A percentile compares a stretch with the other conserved stretches of the same genome.
Conservation (phyloP, 441 rosid genomes). For the Bocquillonia castaneifolia region DNA sequence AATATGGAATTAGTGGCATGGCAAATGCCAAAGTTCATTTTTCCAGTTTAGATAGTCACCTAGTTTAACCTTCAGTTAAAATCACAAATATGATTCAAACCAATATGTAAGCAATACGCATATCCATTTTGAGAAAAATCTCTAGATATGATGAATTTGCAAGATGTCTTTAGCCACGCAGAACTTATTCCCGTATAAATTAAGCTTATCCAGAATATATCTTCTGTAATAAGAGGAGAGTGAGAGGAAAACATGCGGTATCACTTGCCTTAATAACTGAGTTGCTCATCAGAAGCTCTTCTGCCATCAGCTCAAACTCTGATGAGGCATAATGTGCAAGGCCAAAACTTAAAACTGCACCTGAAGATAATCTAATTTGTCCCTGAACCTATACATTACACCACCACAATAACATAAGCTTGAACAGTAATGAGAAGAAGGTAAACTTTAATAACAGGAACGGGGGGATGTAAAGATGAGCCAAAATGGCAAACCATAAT, state of each 20-base stretch:
- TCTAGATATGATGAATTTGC: not conserved
- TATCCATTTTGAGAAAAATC: not conserved
- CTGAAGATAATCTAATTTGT: slow-evolving; percentile 51
- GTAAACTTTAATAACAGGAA: not conserved
- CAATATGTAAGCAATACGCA: not conserved
- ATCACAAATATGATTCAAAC: not conserved
- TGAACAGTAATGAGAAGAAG: not conserved
- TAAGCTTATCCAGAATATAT: too few species aligned
- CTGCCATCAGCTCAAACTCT: slow-evolving; percentile 88
- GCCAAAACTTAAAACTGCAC: slow-evolving; percentile 77
- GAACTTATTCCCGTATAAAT: too few species aligned
- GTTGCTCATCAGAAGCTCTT: slow-evolving; percentile 77
- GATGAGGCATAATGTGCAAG: slow-evolving; percentile 73
- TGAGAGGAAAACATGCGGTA: not conserved
- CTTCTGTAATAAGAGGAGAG: not conserved
- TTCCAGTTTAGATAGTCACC: not conserved
- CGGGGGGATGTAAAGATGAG: not conserved
- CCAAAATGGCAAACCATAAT: not conserved
- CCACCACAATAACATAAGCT: not conserved
- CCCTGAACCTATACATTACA: slow-evolving; percentile 49
- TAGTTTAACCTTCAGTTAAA: not conserved
- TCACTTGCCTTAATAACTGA: slow-evolving; percentile 67
- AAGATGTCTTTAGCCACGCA: not conserved
- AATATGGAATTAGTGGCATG: not conserved
- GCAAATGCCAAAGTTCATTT: not conserved